Base-by-base conservation (phyloP, 129 eudicot species). In the Tagetes erecta region DNA sequence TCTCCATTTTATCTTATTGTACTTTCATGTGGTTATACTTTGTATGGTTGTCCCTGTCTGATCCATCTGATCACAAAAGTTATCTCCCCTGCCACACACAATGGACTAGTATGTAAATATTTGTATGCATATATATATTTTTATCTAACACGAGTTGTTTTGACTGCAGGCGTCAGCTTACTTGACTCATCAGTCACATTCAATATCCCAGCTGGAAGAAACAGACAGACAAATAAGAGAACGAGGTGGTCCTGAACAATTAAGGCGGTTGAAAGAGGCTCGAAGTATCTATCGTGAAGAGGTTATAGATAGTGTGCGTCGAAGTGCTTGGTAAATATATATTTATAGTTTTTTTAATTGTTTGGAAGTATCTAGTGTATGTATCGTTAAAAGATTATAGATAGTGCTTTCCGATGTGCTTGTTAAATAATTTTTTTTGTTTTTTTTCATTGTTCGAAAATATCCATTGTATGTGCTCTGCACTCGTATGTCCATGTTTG, bases 171-270 rank as follows among this genome's bases (percentile, higher is more conserved):
- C 88, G 65, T 95, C 96, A 2, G 84, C 87, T 5, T 95, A 84
- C 84, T 83, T 88, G 87, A 81, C 93, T 68, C 97, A 83, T 75
- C 99, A 91, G 81, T 88, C 99, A 40, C 97, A 95, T 75, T 86
- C 86, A 27, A 85, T 88, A 45, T 78, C 96, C 3, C 97, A 84
- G 38, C 78, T 95, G 81, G 99, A 95, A 78, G 99, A 95, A 76
- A 87, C 95, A 8, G 97, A 95, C 81, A 85, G 76, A 74, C 96
- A 88, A 81, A 83, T 95, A 42, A 86, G 89, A 69, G 99, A 94
- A 50, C 77, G 88, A 69, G 69, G 81, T 40, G 82, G 80, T 14
- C 88, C 85, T 58, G 97, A 88, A 75, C 91, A 88, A 66, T 75
- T 87, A 80, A 95, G 89, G 79, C 91, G 89, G 64, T 72, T 91